Evolutionary conservation across 2,329 filamentous ascomycete species (phyloP).

Genomic region (Fusarium pseudoanthophilum): DNA sequence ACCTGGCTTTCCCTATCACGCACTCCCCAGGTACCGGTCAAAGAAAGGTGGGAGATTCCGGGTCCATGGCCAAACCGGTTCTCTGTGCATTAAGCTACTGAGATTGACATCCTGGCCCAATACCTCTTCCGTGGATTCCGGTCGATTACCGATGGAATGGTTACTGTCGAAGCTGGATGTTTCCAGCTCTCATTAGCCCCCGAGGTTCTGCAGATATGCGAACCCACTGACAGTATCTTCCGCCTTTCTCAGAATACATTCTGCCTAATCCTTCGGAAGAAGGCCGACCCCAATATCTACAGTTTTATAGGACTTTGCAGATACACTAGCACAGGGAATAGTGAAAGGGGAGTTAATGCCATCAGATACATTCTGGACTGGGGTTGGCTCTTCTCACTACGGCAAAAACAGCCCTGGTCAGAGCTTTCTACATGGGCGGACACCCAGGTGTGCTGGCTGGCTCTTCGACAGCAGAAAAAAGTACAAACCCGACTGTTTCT

Average conservation of each 20-base stretch:
- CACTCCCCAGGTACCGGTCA: accelerated
- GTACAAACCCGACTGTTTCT: background rate
- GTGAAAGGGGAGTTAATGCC: accelerated
- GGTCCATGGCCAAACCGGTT: background rate
- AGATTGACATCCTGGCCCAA: background rate
- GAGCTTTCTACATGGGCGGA: background rate
- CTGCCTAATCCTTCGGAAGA: background rate
- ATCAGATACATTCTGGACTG: background rate
- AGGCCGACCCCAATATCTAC: background rate
- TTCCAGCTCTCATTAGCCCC: background rate
- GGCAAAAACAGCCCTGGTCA: background rate
- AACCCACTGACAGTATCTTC: background rate
- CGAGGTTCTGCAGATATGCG: background rate
- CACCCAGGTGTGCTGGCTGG: background rate
- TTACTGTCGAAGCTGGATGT: background rate
- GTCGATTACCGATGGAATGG: background rate
- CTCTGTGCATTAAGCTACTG: background rate
- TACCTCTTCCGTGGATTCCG: background rate
- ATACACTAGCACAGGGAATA: accelerated
- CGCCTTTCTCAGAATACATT: accelerated
- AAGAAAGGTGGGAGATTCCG: accelerated
- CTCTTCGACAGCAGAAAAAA: background rate
- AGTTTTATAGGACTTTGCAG: background rate
- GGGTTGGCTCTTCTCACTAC: background rate
- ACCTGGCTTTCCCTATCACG: accelerated